Evolutionary conservation across 139 green algal genomes (phyloP).

Genomic region (Micractinium conductrix): DNA sequence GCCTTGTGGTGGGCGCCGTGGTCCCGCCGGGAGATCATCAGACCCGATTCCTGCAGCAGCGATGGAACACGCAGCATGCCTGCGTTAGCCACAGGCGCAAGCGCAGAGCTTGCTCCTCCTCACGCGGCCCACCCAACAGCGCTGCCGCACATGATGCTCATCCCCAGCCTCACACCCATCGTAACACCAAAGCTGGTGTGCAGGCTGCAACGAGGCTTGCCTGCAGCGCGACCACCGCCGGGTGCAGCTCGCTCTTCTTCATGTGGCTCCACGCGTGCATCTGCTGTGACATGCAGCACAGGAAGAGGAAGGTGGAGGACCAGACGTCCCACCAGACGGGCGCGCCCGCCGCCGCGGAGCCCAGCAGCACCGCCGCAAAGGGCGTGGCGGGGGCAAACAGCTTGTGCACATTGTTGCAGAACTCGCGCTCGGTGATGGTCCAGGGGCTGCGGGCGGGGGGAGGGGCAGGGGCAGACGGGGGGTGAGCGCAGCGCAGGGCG

Average conservation of each 20-base stretch:
- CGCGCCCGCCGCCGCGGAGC: slow-evolving; percentile 38
- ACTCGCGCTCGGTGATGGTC: slow-evolving; percentile 98
- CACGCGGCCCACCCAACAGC: too few species aligned
- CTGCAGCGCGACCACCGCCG: slow-evolving; percentile 79
- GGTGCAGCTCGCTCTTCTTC: slow-evolving; percentile 85
- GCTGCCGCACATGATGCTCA: not conserved
- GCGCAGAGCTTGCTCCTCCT: not conserved
- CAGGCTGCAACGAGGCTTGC: slow-evolving; percentile 22
- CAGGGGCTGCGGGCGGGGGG: slow-evolving; percentile 65
- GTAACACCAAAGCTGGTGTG: not conserved
- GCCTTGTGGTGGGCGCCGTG: slow-evolving; percentile 94
- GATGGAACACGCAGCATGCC: not conserved
- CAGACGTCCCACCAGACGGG: slow-evolving; percentile 67
- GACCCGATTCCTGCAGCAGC: slow-evolving; percentile 68
- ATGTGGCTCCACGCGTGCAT: slow-evolving; percentile 96
- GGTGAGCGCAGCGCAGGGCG: too few species aligned
- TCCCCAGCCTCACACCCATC: not conserved
- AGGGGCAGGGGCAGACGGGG: not conserved
- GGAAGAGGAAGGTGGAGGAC: slow-evolving; percentile 73
- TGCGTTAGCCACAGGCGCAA: not conserved
- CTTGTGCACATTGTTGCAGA: slow-evolving; percentile 91
- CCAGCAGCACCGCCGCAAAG: slow-evolving; percentile 49
- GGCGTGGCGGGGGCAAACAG: slow-evolving; percentile 13
- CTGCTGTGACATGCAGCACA: slow-evolving; percentile 95
- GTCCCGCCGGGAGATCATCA: slow-evolving; percentile 82